phyloP scores from a whole-genome alignment of 2,329 filamentous ascomycete genomes.

The Hymenoscyphus fraxineus region DNA sequence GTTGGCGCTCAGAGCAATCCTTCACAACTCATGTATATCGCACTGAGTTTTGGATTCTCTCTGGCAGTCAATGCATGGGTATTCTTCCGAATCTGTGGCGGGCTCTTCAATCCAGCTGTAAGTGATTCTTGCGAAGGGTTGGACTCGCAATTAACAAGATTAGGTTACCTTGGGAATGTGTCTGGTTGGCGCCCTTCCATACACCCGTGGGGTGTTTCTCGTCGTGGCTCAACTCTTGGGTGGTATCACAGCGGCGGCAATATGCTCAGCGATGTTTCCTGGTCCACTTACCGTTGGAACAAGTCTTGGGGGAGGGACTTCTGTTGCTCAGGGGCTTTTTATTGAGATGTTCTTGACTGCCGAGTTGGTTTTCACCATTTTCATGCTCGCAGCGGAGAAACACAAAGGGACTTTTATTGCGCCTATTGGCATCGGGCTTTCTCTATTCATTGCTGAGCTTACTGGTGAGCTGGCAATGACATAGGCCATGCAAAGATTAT shows the following conservation, averaged over 20 bases:
- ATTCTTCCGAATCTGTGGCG: conserved; percentile 47
- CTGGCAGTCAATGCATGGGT: conserved; percentile 50
- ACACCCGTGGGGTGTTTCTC: conserved; percentile 31
- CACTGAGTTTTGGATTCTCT: conserved; percentile 27
- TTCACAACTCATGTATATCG: conserved; percentile 33
- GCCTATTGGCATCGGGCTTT: conserved; percentile 45
- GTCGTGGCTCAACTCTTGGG: conserved; percentile 34
- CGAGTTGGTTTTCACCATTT: conserved; percentile 46
- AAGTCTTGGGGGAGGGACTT: conserved; percentile 38
- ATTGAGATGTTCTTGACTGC: conserved; percentile 48
- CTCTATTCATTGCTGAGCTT: conserved; percentile 45
- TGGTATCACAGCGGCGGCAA: conserved; percentile 39
- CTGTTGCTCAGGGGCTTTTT: conserved; percentile 44
- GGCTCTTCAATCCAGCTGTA: conserved; percentile 45
- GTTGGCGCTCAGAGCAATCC: conserved; percentile 41
- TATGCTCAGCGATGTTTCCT: conserved; percentile 42
- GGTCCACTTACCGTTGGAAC: conserved; percentile 43
- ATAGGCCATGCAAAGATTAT: too few species aligned
- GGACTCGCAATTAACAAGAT: not conserved
- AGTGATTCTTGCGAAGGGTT: conserved; percentile 40
- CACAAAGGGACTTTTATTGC: conserved; percentile 46
- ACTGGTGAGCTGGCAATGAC: conserved; percentile 1
- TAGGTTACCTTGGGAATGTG: conserved; percentile 37
- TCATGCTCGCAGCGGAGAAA: conserved; percentile 49
- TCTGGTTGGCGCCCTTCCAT: conserved; percentile 35